These are phyloP conservation scores for Trichosporon sp. DNA, from an alignment of 1,284 basidiomycete genomes.

Conservation along the genomic window DNA sequence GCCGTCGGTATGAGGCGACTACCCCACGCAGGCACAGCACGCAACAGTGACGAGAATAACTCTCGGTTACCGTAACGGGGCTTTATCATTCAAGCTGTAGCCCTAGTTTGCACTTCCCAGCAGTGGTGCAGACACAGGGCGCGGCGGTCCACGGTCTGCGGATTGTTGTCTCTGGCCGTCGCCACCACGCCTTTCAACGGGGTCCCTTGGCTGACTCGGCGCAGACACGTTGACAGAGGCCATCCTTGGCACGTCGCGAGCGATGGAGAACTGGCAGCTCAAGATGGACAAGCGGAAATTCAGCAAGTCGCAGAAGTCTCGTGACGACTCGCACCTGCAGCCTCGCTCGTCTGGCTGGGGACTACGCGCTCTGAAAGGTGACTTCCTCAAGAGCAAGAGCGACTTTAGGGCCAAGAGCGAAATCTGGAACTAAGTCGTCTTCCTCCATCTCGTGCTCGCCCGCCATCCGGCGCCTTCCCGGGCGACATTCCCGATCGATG, in stretches of 20 bases:
- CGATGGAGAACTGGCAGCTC: slow-evolving; percentile 20
- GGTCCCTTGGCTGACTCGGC: neutral
- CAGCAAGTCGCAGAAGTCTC: slow-evolving; percentile 8
- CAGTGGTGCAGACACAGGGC: neutral
- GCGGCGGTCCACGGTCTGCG: neutral
- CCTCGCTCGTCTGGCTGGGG: neutral
- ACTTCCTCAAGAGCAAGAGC: slow-evolving; percentile 17
- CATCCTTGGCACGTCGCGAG: slow-evolving; percentile 2
- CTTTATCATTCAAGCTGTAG: neutral
- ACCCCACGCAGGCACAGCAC: neutral
- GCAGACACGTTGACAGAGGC: slow-evolving; percentile 17
- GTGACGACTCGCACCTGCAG: neutral
- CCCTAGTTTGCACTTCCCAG: neutral
- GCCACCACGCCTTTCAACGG: neutral
- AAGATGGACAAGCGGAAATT: slow-evolving; percentile 17
- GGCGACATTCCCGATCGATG: neutral
- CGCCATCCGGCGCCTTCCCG: no score
- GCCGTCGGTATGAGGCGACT: neutral
- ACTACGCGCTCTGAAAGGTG: slow-evolving; percentile 1
- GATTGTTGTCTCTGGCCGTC: neutral
- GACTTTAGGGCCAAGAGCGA: slow-evolving; percentile 10
- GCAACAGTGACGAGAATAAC: neutral
- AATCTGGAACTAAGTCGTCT: neutral
- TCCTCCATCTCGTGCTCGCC: neutral
- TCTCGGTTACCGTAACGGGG: neutral